phyloP scores from a whole-genome alignment of 208 protist genomes.

The Vickermania ingenoplastis region DNA sequence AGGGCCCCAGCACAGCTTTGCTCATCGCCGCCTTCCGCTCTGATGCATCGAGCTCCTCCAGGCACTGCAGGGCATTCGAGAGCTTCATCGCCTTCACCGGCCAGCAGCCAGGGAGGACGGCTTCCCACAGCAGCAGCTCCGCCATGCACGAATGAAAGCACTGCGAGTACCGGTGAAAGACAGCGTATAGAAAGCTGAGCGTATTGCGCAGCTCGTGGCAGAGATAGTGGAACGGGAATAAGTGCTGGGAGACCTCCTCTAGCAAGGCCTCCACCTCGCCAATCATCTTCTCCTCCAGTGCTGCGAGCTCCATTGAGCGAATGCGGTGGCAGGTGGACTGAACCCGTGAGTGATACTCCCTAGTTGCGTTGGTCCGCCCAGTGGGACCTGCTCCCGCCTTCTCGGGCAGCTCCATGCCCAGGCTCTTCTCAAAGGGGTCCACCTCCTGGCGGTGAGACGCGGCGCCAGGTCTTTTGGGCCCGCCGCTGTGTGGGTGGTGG shows the following conservation, averaged over 20 bases:
- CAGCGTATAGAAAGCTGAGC: conserved; percentile 74
- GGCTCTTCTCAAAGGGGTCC: conserved; percentile 48
- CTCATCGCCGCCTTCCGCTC: not conserved
- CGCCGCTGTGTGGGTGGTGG: not conserved
- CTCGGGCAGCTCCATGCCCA: conserved; percentile 23
- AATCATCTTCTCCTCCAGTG: conserved; percentile 23
- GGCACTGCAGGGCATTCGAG: conserved; percentile 45
- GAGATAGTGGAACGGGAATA: conserved; percentile 76
- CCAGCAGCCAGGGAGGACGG: conserved; percentile 60
- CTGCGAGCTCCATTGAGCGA: conserved; percentile 24
- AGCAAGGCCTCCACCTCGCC: conserved; percentile 28
- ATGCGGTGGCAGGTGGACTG: conserved; percentile 34
- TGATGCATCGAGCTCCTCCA: conserved; percentile 4
- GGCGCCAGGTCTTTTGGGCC: too few species aligned
- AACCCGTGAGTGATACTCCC: conserved; percentile 35
- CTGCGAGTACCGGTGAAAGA: conserved; percentile 21
- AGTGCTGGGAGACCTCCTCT: conserved; percentile 23
- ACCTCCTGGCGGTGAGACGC: conserved; percentile 1
- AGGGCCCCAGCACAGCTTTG: conserved; percentile 20
- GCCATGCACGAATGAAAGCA: conserved; percentile 48
- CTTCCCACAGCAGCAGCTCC: conserved; percentile 80
- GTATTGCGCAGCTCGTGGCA: conserved; percentile 79
- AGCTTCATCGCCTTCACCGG: conserved; percentile 82
- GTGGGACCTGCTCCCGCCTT: conserved; percentile 1
- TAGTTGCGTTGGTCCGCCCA: conserved; percentile 13